Percentiles rank a stretch among this genome's conserved stretches.
Conservation (phyloP, 345 rosid species). For the Eutrema heterophyllum region DNA sequence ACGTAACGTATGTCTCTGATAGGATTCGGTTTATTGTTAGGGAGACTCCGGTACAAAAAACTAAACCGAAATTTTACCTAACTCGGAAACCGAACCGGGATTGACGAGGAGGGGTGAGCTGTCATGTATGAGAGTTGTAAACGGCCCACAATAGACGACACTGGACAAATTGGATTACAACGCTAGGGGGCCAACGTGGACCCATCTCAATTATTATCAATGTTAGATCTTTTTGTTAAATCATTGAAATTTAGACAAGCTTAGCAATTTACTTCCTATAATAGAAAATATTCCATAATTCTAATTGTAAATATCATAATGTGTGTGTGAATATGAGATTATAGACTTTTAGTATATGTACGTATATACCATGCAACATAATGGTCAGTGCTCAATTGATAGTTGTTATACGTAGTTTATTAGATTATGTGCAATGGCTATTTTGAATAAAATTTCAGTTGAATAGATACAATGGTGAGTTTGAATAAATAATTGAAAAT, state of each 20-base stretch:
- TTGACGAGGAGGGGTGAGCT: conserved; percentile 1
- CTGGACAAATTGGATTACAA: conserved; percentile 1
- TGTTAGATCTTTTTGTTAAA: not conserved
- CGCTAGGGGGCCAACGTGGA: not conserved
- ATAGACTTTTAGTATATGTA: not conserved
- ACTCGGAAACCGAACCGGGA: not conserved
- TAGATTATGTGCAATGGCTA: too few relatives aligned
- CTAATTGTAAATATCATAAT: not conserved
- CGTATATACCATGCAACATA: not conserved
- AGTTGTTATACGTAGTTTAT: not conserved
- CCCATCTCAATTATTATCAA: not conserved
- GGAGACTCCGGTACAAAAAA: not conserved
- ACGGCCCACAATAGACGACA: conserved; percentile 24
- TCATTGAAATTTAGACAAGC: not conserved
- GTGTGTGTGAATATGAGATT: not conserved
- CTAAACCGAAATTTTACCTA: not conserved
- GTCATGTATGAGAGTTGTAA: conserved; percentile 1
- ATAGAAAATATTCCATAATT: not conserved
- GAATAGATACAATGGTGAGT: too few relatives aligned
- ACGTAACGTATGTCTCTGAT: conserved; percentile 26
- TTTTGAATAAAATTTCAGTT: too few relatives aligned
- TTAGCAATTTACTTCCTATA: not conserved
- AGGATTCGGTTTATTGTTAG: conserved; percentile 22
- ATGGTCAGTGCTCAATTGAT: not conserved
- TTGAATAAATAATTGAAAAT: too few relatives aligned